These are phyloP conservation scores for Mariannaea elegans DNA, from an alignment of 2,329 filamentous ascomycete genomes.

Conservation along the genomic window DNA sequence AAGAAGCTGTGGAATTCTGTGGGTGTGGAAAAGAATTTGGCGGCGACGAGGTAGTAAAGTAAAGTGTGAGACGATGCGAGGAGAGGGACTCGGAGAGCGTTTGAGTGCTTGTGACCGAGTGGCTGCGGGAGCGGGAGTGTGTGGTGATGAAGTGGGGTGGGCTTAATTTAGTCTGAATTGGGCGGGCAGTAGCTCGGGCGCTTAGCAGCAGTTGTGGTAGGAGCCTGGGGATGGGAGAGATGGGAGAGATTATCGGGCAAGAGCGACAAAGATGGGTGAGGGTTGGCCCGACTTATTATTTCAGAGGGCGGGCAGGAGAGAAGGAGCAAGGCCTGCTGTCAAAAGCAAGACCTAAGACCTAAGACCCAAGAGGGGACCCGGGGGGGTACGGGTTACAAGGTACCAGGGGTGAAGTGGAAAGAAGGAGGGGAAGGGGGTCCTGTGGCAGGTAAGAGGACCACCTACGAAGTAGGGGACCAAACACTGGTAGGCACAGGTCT, in stretches of 20 bases:
- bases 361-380: slow-evolving; percentile 9
- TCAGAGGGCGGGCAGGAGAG: slow-evolving; percentile 27
- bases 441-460: not conserved
- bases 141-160: slow-evolving; percentile 17
- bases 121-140: slow-evolving; percentile 13
- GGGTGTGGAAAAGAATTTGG: slow-evolving; percentile 26
- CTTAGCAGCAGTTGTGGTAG: slow-evolving; percentile 30
- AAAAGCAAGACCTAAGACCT: not conserved
- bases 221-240: slow-evolving; percentile 27
- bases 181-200: slow-evolving; percentile 31
- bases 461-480: not conserved
- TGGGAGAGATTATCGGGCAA: slow-evolving; percentile 12
- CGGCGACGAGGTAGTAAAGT: slow-evolving; percentile 14
- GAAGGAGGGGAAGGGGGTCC: slow-evolving; percentile 7
- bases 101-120: slow-evolving; percentile 7
- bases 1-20: slow-evolving; percentile 17
- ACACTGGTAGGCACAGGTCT: not conserved
- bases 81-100: slow-evolving; percentile 7
- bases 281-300: slow-evolving; percentile 42
- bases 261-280: slow-evolving; percentile 26
- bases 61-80: slow-evolving; percentile 32
- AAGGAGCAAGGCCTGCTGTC: slow-evolving; percentile 16
- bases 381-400: slow-evolving; percentile 25
- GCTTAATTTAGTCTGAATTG: slow-evolving; percentile 17
- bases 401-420: not conserved